Percentiles rank a stretch among this genome's conserved stretches.
Evolutionary conservation across 768 basidiomycete genomes (phyloP).

Genomic region (Tricholoma bakamatsutake): DNA sequence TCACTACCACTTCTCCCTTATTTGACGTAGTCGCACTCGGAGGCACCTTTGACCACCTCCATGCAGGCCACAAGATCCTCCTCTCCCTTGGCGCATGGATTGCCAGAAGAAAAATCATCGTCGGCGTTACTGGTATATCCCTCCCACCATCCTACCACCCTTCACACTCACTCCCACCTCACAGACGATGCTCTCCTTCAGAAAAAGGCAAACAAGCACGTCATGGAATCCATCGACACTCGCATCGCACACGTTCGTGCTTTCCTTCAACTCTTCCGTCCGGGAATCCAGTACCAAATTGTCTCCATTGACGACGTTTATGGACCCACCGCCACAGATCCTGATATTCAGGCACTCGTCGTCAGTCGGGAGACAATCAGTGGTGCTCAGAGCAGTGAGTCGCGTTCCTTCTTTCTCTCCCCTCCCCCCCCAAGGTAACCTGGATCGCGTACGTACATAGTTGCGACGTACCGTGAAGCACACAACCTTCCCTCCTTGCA

Average conservation of each 20-base stretch:
- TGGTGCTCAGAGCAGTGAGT: conserved; percentile 72
- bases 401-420: not conserved
- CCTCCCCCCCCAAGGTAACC: not conserved
- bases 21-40: conserved; percentile 81
- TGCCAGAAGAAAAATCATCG: conserved; percentile 70
- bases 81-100: conserved; percentile 90
- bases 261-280: conserved; percentile 70
- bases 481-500: conserved; percentile 54
- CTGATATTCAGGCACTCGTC: conserved; percentile 86
- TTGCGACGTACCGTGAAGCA: conserved; percentile 54
- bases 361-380: conserved; percentile 83
- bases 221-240: conserved; percentile 54
- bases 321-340: conserved; percentile 86
- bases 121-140: conserved; percentile 79
- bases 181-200: conserved; percentile 65
- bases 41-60: conserved; percentile 97
- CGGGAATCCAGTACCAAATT: conserved; percentile 57
- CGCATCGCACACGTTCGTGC: conserved; percentile 54
- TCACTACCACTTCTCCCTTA: conserved; percentile 13
- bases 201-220: conserved; percentile 64
- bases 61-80: conserved; percentile 95
- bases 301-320: conserved; percentile 80
- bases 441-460: conserved; percentile 28
- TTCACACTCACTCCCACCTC: not conserved
- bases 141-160: not conserved